Conservation (phyloP, 345 rosid species). For the Clausena lansium region DNA sequence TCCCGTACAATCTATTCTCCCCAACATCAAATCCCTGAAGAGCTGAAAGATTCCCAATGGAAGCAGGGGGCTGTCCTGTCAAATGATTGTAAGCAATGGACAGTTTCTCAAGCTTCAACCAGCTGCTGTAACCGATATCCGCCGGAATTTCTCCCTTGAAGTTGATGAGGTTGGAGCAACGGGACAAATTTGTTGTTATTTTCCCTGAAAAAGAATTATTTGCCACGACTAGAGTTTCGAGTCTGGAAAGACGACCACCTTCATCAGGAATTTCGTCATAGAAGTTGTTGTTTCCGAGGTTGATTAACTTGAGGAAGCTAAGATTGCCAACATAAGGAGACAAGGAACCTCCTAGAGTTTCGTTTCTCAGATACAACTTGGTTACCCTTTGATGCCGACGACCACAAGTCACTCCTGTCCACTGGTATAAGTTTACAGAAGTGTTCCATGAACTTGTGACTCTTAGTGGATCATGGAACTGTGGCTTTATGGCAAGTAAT, state of each 20-base stretch:
- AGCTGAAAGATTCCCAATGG: constrained; percentile 22
- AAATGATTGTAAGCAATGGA: rapidly evolving
- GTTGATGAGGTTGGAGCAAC: constrained; percentile 3
- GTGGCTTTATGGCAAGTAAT: constrained; percentile 7
- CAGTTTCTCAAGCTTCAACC: background rate
- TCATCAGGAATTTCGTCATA: too few relatives aligned
- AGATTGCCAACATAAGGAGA: constrained; percentile 2
- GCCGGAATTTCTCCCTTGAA: constrained; percentile 13
- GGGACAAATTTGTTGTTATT: too few relatives aligned
- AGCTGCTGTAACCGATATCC: background rate
- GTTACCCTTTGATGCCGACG: constrained; percentile 19
- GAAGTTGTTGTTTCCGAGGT: too few relatives aligned
- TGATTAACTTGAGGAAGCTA: too few relatives aligned
- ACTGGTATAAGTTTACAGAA: constrained; percentile 14
- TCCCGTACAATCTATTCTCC: background rate
- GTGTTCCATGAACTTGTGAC: constrained; percentile 18
- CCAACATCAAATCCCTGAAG: rapidly evolving
- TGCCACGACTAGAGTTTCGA: too few relatives aligned
- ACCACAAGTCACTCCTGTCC: constrained; percentile 24
- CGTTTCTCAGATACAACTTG: background rate
- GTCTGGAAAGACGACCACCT: too few relatives aligned
- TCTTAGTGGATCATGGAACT: constrained; percentile 11
- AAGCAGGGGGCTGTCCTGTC: background rate
- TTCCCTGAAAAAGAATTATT: too few relatives aligned
- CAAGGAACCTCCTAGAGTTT: constrained; percentile 1